These are phyloP conservation scores for Phoma herbarum DNA, from an alignment of 2,329 filamentous ascomycete species.

Conservation along the genomic window DNA sequence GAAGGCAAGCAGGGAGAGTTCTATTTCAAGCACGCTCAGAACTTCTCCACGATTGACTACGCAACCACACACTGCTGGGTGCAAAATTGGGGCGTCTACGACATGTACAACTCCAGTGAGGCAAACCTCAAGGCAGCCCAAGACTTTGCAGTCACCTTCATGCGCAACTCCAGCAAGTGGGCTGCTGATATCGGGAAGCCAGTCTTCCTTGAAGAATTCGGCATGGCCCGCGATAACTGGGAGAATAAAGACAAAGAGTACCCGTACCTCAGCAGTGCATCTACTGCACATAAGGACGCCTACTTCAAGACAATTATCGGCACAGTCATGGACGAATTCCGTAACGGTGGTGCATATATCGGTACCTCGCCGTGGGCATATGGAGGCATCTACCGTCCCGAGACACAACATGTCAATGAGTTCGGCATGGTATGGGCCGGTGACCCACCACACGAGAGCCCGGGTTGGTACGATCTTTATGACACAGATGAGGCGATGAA, in stretches of 20 bases:
- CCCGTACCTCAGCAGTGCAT: slow-evolving; percentile 47
- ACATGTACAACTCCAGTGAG: slow-evolving; percentile 49
- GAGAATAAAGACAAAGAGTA: slow-evolving; percentile 50
- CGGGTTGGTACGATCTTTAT: slow-evolving; percentile 54
- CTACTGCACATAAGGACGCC: slow-evolving; percentile 50
- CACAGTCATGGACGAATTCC: slow-evolving; percentile 48
- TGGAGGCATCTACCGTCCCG: slow-evolving; percentile 51
- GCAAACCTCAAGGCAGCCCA: slow-evolving; percentile 47
- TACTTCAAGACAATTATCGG: slow-evolving; percentile 53
- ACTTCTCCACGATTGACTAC: slow-evolving; percentile 50
- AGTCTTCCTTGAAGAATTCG: slow-evolving; percentile 52
- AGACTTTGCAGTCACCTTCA: slow-evolving; percentile 47
- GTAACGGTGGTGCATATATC: slow-evolving; percentile 46
- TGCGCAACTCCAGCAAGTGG: slow-evolving; percentile 48
- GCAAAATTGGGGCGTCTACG: slow-evolving; percentile 52
- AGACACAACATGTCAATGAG: slow-evolving; percentile 50
- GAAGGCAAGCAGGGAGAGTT: slow-evolving; percentile 53
- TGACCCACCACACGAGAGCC: slow-evolving; percentile 52
- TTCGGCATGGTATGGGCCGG: slow-evolving; percentile 55
- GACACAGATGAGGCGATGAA: slow-evolving; percentile 52
- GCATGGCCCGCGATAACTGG: slow-evolving; percentile 54
- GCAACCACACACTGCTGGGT: slow-evolving; percentile 54
- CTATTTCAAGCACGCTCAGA: slow-evolving; percentile 52
- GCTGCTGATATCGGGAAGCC: slow-evolving; percentile 50
- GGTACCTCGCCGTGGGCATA: slow-evolving; percentile 54